Percentiles rank a stretch among this genome's conserved stretches.
phyloP scores from a whole-genome alignment of 2,329 filamentous ascomycete genomes.

The Cercospora sp. region DNA sequence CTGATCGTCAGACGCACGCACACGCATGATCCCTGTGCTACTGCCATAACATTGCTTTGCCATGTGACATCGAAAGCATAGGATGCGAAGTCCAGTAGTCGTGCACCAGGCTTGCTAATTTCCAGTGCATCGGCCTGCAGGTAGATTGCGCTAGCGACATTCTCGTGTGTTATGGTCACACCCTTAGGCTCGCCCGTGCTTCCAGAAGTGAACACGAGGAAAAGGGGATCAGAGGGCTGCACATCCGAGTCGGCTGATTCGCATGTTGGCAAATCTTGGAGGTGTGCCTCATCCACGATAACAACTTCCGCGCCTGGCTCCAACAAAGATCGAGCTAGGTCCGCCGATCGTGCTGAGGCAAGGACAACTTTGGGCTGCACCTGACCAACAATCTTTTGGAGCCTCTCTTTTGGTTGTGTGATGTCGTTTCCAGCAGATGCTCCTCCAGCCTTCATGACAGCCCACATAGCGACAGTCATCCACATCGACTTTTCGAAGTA shows the following conservation, averaged over 20 bases:
- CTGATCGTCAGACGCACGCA: constrained; percentile 5
- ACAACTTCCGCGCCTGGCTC: neutral
- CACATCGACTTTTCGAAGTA: constrained; percentile 32
- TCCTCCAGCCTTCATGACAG: constrained; percentile 43
- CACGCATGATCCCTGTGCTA: constrained; percentile 7
- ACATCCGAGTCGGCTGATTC: neutral
- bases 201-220: constrained; percentile 14
- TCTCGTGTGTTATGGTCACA: constrained; percentile 17
- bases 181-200: constrained; percentile 20
- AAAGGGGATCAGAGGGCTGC: neutral
- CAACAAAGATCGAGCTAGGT: neutral
- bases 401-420: constrained; percentile 21
- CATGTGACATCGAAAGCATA: constrained; percentile 3
- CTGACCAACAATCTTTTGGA: constrained; percentile 1
- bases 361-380: neutral
- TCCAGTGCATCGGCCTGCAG: neutral
- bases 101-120: neutral
- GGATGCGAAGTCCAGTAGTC: neutral
- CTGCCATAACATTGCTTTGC: constrained; percentile 11
- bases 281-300: neutral
- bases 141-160: neutral
- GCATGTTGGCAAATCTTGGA: neutral
- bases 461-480: constrained; percentile 41
- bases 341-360: neutral
- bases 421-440: constrained; percentile 43